Base-by-base conservation (phyloP, 1,284 basidiomycete genomes). In the Moesziomyces aphidis region DNA sequence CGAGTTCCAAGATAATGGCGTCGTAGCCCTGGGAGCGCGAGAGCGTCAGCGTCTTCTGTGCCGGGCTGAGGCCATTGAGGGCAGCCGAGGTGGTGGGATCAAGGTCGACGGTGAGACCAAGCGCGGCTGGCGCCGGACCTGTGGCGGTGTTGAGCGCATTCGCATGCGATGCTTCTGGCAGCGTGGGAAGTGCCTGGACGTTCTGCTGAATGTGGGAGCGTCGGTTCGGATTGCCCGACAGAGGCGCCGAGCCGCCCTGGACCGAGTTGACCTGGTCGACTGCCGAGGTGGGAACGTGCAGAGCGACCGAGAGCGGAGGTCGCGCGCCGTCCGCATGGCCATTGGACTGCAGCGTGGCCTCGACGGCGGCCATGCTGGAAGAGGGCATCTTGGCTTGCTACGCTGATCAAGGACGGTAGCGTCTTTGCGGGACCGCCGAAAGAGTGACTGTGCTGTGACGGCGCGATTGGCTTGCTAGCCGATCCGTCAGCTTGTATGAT, bases 1-100 rank as follows among this genome's bases (percentile, higher is more conserved):
- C 92, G 26, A 98, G 88, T 19, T 94, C 93, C n/a, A 96, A 81
- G 74, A 90, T 92, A 53, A 95, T 87, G 24, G 83, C 73, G 65
- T 88, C 87, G 75, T 89, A 89, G 51, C 88, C 88, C 22, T 82
- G 85, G 9, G 67, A 74, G 8, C 73, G 51, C 21, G 80, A 76
- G n/a, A 76, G 64, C 1, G 53, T 24, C 15, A 73, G 64, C 11
- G 62, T 65, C 58, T 67, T 61, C 26, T 74, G 61, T 13, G 67
- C 70, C 9, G 78, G 65, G n/a, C 76, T 73, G 24, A 81, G 74
- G n/a, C 59, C 71, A 24, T 61, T 55, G 48, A 81, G 73, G 5
- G 77, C 79, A 3, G 68, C 74, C 43, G 55, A 63, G 39, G 73
- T 69, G 44, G 48, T 55, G 5, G 62, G 58, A 31, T 80, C 76